Percentiles rank a stretch among this genome's conserved stretches.
Conservation (phyloP, 2,329 filamentous ascomycete species). For the Mycogone perniciosa region DNA sequence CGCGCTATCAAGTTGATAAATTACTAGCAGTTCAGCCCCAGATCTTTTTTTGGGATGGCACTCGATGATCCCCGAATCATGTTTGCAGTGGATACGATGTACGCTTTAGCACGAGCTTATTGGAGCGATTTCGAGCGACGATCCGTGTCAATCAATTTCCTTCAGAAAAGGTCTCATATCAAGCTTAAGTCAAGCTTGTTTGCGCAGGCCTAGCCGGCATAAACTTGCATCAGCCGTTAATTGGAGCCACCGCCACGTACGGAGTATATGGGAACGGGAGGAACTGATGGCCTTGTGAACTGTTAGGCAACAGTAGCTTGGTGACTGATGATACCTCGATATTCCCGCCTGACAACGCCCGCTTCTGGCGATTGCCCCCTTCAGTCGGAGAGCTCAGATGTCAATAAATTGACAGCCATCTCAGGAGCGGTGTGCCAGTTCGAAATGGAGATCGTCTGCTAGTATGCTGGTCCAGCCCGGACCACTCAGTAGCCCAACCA, state of each 20-base stretch:
- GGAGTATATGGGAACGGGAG: too few relatives aligned
- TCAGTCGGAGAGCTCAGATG: not conserved
- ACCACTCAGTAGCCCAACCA: too few relatives aligned
- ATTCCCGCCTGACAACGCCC: too few relatives aligned
- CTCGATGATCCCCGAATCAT: not conserved
- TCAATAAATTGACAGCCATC: conserved; percentile 1
- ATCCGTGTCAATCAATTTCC: too few relatives aligned
- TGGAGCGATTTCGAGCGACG: too few relatives aligned
- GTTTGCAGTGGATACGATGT: conserved; percentile 6
- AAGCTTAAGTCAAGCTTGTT: conserved; percentile 3
- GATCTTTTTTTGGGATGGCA: not conserved
- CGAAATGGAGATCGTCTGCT: conserved; percentile 1
- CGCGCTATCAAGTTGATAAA: not conserved
- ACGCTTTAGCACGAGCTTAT: not conserved
- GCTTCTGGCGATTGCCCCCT: too few relatives aligned
- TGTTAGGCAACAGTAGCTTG: too few relatives aligned
- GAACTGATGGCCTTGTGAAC: too few relatives aligned
- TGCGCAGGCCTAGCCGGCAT: too few relatives aligned
- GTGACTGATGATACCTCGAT: too few relatives aligned
- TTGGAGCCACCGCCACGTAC: too few relatives aligned
- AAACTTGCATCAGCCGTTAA: too few relatives aligned
- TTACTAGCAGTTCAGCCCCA: not conserved
- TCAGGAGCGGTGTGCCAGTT: not conserved
- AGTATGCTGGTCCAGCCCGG: conserved; percentile 1
- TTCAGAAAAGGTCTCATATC: not conserved